phyloP scores from a whole-genome alignment of 2,329 filamentous ascomycete species.

The Ambrosiella cleistominuta region DNA sequence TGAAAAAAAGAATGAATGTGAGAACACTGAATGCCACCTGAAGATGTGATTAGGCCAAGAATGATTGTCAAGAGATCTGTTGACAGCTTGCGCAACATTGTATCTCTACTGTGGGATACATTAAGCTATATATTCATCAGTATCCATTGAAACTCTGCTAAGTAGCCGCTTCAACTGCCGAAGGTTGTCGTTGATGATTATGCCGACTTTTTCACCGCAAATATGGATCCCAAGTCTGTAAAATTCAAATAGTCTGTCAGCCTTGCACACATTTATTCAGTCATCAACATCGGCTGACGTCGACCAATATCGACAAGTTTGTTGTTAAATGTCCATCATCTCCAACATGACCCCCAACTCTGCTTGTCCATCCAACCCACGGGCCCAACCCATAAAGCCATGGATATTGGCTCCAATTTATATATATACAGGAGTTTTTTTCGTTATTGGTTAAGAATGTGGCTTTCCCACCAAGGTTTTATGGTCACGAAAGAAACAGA shows the following conservation, averaged over 20 bases:
- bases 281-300: no score
- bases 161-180: background rate
- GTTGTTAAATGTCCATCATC: background rate
- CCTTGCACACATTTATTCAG: no score
- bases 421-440: no score
- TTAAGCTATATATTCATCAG: no score
- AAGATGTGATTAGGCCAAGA: background rate
- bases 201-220: background rate
- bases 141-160: no score
- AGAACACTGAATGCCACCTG: background rate
- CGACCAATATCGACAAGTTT: no score
- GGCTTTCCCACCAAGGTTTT: background rate
- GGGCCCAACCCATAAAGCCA: background rate
- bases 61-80: background rate
- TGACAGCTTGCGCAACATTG: background rate
- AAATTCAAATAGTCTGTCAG: no score
- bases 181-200: background rate
- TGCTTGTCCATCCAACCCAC: background rate
- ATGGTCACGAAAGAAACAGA: background rate
- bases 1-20: background rate
- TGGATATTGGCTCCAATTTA: background rate
- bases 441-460: background rate
- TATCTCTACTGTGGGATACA: background rate
- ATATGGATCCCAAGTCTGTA: background rate
- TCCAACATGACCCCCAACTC: background rate